Conservation (phyloP, 1,284 basidiomycete species). For the Apiotrichum siamense region DNA sequence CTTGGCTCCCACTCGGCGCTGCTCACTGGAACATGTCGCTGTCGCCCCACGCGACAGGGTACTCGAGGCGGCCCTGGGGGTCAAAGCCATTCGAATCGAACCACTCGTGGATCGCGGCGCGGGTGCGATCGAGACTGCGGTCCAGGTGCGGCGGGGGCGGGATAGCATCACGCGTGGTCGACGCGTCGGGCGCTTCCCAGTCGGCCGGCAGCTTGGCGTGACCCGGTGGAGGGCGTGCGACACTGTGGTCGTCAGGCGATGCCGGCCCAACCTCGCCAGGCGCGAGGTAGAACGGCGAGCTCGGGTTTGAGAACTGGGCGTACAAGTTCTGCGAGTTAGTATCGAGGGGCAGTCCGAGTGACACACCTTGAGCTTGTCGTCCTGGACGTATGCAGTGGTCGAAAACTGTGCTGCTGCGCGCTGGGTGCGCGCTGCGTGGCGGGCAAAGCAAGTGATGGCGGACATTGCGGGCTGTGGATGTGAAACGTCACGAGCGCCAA, state of each 20-base stretch:
- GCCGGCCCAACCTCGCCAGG: conserved; percentile 35
- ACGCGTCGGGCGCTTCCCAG: conserved; percentile 1
- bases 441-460: too few relatives aligned
- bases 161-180: conserved; percentile 1
- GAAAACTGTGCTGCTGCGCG: not conserved
- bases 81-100: conserved; percentile 33
- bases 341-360: too few relatives aligned
- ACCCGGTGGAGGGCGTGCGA: conserved; percentile 18
- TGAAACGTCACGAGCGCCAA: too few relatives aligned
- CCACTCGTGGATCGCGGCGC: conserved; percentile 17
- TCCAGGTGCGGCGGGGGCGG: conserved; percentile 7
- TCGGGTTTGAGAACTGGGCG: conserved; percentile 36
- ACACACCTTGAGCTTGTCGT: conserved; percentile 4
- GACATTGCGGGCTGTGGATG: too few relatives aligned
- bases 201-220: conserved; percentile 1
- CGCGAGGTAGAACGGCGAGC: conserved; percentile 37
- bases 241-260: conserved; percentile 36
- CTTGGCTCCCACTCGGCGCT: too few relatives aligned
- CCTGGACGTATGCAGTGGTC: not conserved
- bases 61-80: conserved; percentile 31
- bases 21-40: conserved; percentile 44
- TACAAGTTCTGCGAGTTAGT: conserved; percentile 37
- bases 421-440: too few relatives aligned
- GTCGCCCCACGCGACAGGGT: conserved; percentile 46
- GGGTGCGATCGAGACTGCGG: conserved; percentile 10